Percentiles rank a stretch among this genome's conserved stretches.
These are phyloP conservation scores for Pseudopithomyces chartarum DNA, from an alignment of 2,329 filamentous ascomycete species.

Conservation along the genomic window DNA sequence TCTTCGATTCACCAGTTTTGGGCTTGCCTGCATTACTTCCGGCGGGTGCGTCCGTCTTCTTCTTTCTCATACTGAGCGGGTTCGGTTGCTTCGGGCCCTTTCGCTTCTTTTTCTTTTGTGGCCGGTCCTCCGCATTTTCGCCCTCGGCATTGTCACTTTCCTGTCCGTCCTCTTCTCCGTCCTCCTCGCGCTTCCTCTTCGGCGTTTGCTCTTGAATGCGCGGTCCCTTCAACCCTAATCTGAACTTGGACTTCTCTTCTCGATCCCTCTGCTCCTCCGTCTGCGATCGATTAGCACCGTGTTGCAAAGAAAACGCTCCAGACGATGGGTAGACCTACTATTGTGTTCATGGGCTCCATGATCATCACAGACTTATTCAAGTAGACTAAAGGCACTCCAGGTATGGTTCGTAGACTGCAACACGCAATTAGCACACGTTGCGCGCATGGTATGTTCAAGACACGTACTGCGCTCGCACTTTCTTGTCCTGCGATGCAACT, in stretches of 20 bases:
- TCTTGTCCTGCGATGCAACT: slow-evolving; percentile 73
- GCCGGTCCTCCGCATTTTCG: slow-evolving; percentile 25
- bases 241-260: slow-evolving; percentile 77
- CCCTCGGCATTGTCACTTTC: slow-evolving; percentile 24
- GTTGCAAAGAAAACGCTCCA: too few relatives aligned
- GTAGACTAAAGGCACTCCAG: slow-evolving; percentile 77
- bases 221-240: slow-evolving; percentile 65
- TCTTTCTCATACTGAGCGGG: slow-evolving; percentile 72
- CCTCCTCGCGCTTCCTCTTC: slow-evolving; percentile 51
- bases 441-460: not conserved
- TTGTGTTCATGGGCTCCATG: slow-evolving; percentile 75
- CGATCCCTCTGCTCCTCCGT: slow-evolving; percentile 67
- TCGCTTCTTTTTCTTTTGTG: slow-evolving; percentile 56
- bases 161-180: slow-evolving; percentile 56
- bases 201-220: slow-evolving; percentile 31
- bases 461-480: slow-evolving; percentile 58
- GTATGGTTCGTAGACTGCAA: slow-evolving; percentile 65
- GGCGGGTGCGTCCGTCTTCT: slow-evolving; percentile 55
- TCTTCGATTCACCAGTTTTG: slow-evolving; percentile 13
- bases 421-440: not conserved
- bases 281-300: not conserved
- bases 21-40: slow-evolving; percentile 21
- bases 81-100: slow-evolving; percentile 72
- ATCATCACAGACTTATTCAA: slow-evolving; percentile 80
- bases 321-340: slow-evolving; percentile 20